Evolutionary conservation across 768 basidiomycete genomes (phyloP), one percentile per base, ranked within the genome.

Genomic region (Collybiopsis luxurians): DNA sequence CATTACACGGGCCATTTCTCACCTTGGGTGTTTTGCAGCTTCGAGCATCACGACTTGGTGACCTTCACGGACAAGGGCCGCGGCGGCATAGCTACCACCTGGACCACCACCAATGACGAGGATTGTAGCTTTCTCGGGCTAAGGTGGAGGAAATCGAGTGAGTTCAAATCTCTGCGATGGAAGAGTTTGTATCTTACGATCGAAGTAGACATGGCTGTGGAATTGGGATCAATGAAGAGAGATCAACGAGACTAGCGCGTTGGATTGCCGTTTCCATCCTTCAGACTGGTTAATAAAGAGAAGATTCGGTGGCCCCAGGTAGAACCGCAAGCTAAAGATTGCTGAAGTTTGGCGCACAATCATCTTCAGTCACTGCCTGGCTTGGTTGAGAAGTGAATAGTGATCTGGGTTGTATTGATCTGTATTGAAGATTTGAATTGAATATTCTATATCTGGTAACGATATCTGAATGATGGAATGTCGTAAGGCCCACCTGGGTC

Each of bases 71-170:
- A 63, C 67, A 12, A 71, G 63, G 24, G 60, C 68, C 26, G 69
- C 52, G 4, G 69, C 70, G 21, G 68, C 59, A 43, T 67, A 71
- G n/a, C 59, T 60, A 11, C 69, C 70, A 6, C 64, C 64, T 19
- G 69, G 69, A 19, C 69, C 69, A 15, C 55, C 55, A n/a, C 79
- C 79, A 23, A 81, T 71, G 49, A 81, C 62, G 15, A 81, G 74
- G 57, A 81, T 68, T 27, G 36, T 42, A 24, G 52, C 31, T 39
- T 55, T 44, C 23, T 38, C 47, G 36, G 58, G 58, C 58, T 27
- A 51, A 9, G 36, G 36, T 7, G 19, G 21, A 51, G 24, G 27
- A 31, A 11, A 2, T 19, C 4, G 23, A 40, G 36, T 0, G 1
- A 5, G 1, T 51, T 24, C 1, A 51, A 39, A 36, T 12, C 34